Evolutionary conservation across 2,329 filamentous ascomycete species (phyloP).

Genomic region (Elsinoe necatrix): DNA sequence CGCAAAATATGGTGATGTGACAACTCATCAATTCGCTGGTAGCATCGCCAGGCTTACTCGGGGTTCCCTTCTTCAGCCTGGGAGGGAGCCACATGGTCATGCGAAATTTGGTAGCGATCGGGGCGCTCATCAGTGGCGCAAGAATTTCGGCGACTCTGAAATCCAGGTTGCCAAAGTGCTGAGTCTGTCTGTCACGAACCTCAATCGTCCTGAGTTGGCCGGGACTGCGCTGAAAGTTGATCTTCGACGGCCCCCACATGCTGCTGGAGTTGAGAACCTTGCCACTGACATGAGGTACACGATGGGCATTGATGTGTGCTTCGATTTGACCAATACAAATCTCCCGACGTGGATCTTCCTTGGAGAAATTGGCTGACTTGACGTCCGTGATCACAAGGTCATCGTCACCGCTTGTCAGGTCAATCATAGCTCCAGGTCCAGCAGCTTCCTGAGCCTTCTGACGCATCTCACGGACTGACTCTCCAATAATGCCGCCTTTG

Average conservation of each 20-base stretch:
- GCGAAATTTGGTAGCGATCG: conserved; percentile 53
- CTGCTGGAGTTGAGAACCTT: conserved; percentile 16
- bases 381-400: conserved; percentile 23
- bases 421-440: conserved; percentile 25
- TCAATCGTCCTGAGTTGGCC: conserved; percentile 52
- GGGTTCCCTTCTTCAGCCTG: conserved; percentile 51
- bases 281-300: conserved; percentile 17
- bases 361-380: background rate
- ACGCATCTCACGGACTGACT: conserved; percentile 56
- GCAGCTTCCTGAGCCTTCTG: conserved; percentile 35
- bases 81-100: conserved; percentile 63
- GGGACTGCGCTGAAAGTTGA: conserved; percentile 49
- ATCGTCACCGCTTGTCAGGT: conserved; percentile 40
- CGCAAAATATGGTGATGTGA: conserved; percentile 72
- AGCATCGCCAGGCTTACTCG: conserved; percentile 54
- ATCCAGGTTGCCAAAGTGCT: conserved; percentile 71
- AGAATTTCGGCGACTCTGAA: conserved; percentile 57
- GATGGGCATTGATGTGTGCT: conserved; percentile 18
- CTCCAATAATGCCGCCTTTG: conserved; percentile 51
- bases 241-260: conserved; percentile 63
- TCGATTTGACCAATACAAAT: conserved; percentile 18
- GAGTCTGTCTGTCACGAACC: conserved; percentile 62
- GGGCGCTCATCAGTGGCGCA: conserved; percentile 60
- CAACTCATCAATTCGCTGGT: conserved; percentile 56
- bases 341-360: conserved; percentile 15